phyloP scores from a whole-genome alignment of 225 moss, liverwort and hornwort species.

The Lunularia cruciata region DNA sequence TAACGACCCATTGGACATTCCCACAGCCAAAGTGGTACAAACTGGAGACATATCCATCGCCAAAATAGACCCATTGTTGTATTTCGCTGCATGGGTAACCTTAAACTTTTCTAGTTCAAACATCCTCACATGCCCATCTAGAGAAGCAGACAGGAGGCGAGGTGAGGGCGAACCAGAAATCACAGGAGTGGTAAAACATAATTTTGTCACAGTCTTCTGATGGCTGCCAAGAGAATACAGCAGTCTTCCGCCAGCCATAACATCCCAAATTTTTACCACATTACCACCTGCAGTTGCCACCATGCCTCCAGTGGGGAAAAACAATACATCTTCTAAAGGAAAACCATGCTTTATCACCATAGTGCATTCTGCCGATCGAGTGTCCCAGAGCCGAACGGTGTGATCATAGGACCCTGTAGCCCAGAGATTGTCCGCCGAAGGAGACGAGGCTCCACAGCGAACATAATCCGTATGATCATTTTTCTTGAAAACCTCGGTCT shows the following conservation, averaged over 20 bases:
- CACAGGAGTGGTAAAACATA: conserved; percentile 51
- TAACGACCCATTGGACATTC: conserved; percentile 73
- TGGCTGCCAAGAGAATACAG: conserved; percentile 68
- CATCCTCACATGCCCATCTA: conserved; percentile 92
- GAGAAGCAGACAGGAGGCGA: conserved; percentile 74
- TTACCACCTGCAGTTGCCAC: conserved; percentile 87
- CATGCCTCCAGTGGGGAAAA: conserved; percentile 86
- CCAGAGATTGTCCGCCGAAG: conserved; percentile 80
- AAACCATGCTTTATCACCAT: conserved; percentile 76
- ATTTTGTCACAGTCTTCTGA: conserved; percentile 90
- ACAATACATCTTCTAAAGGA: conserved; percentile 86
- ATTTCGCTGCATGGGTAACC: conserved; percentile 87
- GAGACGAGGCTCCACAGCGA: conserved; percentile 84
- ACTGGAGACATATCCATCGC: conserved; percentile 75
- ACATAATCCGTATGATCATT: conserved; percentile 90
- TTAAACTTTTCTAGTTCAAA: conserved; percentile 76
- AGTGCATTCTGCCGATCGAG: conserved; percentile 64
- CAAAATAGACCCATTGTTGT: conserved; percentile 68
- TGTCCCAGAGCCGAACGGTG: conserved; percentile 87
- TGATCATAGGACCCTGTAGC: conserved; percentile 99
- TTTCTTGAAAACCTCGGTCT: conserved; percentile 67
- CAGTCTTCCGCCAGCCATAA: conserved; percentile 81
- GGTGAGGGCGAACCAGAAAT: conserved; percentile 47
- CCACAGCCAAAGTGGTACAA: conserved; percentile 70
- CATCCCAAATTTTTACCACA: conserved; percentile 85